phyloP scores from a whole-genome alignment of 306 rosid species.

The Trichosanthes cucumerina region DNA sequence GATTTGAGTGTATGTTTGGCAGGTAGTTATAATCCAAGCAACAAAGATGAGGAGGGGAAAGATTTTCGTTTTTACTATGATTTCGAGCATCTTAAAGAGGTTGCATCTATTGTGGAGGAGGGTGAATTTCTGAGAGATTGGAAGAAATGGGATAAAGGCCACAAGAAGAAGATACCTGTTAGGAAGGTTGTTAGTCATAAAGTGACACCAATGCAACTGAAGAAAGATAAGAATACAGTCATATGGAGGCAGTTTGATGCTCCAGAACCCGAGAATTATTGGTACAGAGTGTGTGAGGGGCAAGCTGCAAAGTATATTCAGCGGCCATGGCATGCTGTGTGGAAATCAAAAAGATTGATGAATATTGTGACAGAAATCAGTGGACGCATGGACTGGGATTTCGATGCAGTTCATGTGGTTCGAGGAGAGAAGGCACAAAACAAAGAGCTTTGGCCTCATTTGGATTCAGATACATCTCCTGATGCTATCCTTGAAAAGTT shows the following conservation, averaged over 20 bases:
- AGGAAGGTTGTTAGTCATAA: conserved; percentile 62
- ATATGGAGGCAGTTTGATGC: conserved; percentile 86
- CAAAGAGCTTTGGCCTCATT: conserved; percentile 86
- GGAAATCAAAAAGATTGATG: conserved; percentile 98
- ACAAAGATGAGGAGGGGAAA: conserved; percentile 81
- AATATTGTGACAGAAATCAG: conserved; percentile 84
- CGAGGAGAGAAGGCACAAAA: conserved; percentile 88
- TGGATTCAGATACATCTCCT: conserved; percentile 80
- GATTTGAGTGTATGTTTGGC: conserved; percentile 80
- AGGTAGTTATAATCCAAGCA: conserved; percentile 53
- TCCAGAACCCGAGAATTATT: conserved; percentile 90
- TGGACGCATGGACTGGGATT: conserved; percentile 95
- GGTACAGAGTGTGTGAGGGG: conserved; percentile 97
- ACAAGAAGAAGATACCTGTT: conserved; percentile 55
- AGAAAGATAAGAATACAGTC: conserved; percentile 59
- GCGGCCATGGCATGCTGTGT: conserved; percentile 92
- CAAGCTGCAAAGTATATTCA: conserved; percentile 71
- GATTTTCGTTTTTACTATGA: conserved; percentile 91
- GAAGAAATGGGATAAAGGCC: conserved; percentile 77
- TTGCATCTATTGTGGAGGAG: conserved; percentile 71
- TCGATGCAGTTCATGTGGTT: conserved; percentile 84
- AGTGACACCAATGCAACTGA: conserved; percentile 74
- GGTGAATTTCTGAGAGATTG: conserved; percentile 75
- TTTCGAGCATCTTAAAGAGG: conserved; percentile 96
- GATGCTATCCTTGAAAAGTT: conserved; percentile 58